phyloP scores from a whole-genome alignment of 495 filamentous ascomycete genomes.

The Hyphodiscus hymeniophilus region DNA sequence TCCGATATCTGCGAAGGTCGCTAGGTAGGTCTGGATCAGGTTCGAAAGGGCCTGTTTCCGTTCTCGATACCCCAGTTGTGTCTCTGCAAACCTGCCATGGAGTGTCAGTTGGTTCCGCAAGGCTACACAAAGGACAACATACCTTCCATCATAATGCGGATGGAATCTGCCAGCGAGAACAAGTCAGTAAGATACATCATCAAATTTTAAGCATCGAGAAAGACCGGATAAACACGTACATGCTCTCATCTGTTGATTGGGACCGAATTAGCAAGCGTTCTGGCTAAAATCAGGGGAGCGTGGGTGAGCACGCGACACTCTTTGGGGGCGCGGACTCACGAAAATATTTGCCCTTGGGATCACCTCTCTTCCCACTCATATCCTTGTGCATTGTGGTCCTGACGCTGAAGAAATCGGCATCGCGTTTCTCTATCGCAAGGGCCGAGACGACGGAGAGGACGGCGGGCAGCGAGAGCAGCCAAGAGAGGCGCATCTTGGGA shows the following conservation, averaged over 20 bases:
- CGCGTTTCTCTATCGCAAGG: constrained; percentile 21
- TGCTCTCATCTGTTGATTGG: constrained; percentile 39
- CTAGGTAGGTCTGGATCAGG: constrained; percentile 66
- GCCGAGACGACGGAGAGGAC: constrained; percentile 12
- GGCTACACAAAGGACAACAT: constrained; percentile 11
- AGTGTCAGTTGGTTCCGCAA: constrained; percentile 5
- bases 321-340: constrained; percentile 37
- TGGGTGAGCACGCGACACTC: constrained; percentile 10
- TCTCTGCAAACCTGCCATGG: constrained; percentile 38
- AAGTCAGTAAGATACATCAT: neutral
- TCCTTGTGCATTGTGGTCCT: constrained; percentile 33
- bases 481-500: constrained; percentile 21
- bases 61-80: constrained; percentile 37
- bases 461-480: constrained; percentile 14
- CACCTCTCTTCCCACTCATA: constrained; percentile 36
- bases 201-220: constrained; percentile 7
- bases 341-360: constrained; percentile 51
- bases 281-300: neutral
- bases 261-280: constrained; percentile 16
- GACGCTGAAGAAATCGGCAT: constrained; percentile 25
- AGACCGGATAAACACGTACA: constrained; percentile 30
- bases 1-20: constrained; percentile 52
- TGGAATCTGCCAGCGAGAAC: constrained; percentile 40
- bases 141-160: constrained; percentile 56
- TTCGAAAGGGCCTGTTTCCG: constrained; percentile 34